These are phyloP conservation scores for Debaryomyces prosopidis DNA, from an alignment of 805 yeast species.

Conservation along the genomic window DNA sequence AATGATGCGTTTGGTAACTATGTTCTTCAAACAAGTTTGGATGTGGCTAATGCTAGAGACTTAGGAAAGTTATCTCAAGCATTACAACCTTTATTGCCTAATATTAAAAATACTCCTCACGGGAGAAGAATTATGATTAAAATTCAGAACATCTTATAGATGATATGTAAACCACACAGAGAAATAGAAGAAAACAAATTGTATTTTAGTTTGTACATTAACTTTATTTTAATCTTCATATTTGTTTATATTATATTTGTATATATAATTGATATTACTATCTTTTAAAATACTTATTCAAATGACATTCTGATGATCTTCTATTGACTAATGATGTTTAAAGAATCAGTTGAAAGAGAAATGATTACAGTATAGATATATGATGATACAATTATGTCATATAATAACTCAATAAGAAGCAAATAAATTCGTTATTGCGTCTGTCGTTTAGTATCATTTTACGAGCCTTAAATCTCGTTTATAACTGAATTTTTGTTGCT, in stretches of 20 bases:
- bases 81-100: constrained; percentile 73
- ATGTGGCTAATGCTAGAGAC: constrained; percentile 52
- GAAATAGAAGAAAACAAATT: constrained; percentile 1
- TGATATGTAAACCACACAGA: neutral
- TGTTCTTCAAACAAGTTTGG: constrained; percentile 59
- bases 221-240: neutral
- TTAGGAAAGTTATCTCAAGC: constrained; percentile 56
- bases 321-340: too few species aligned
- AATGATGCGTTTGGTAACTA: constrained; percentile 63
- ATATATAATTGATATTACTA: neutral
- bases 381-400: too few species aligned
- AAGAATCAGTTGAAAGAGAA: too few species aligned
- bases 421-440: too few species aligned
- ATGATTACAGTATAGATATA: too few species aligned
- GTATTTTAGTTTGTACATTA: constrained; percentile 10
- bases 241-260: constrained; percentile 1
- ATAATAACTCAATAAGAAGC: too few species aligned
- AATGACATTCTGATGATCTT: too few species aligned
- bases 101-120: constrained; percentile 87
- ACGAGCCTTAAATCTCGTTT: too few species aligned
- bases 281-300: too few species aligned
- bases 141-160: constrained; percentile 26
- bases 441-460: too few species aligned
- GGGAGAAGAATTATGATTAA: constrained; percentile 91
- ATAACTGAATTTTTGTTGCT: too few species aligned